Conservation (phyloP, 202 grass and related monocot genomes). For the Sporobolus alterniflorus region DNA sequence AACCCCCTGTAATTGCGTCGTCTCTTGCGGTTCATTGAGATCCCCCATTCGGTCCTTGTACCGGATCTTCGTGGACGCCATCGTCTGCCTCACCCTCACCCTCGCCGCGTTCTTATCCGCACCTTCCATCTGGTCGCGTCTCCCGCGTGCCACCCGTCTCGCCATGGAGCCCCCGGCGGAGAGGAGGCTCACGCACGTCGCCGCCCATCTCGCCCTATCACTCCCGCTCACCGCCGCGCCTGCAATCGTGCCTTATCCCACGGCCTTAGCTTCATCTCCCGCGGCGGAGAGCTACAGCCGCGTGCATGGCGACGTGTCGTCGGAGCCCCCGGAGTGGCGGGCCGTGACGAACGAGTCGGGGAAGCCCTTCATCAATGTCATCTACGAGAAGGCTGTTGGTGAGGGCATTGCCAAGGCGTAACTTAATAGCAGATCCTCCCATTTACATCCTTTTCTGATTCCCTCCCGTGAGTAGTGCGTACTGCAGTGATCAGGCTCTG, state of each 20-base stretch:
- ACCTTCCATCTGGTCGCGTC: slow-evolving; percentile 72
- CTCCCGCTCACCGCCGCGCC: slow-evolving; percentile 22
- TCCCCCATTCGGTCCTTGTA: too few species aligned
- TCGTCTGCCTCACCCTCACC: slow-evolving; percentile 53
- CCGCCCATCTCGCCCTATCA: slow-evolving; percentile 56
- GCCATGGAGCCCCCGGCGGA: slow-evolving; percentile 38
- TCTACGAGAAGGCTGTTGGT: slow-evolving; percentile 82
- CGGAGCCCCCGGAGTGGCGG: slow-evolving; percentile 65
- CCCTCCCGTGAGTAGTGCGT: too few species aligned
- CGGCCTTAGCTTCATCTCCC: slow-evolving; percentile 30
- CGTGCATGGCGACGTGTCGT: slow-evolving; percentile 72
- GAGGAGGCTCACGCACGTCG: slow-evolving; percentile 68
- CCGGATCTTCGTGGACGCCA: slow-evolving; percentile 67
- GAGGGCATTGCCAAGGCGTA: slow-evolving; percentile 93
- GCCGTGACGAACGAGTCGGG: slow-evolving; percentile 58
- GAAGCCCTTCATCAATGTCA: slow-evolving; percentile 80
- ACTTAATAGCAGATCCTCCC: neutral
- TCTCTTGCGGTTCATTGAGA: too few species aligned
- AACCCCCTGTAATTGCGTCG: too few species aligned
- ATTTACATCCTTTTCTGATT: neutral
- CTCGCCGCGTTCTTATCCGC: slow-evolving; percentile 51
- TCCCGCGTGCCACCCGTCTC: neutral
- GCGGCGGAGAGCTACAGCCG: slow-evolving; percentile 64
- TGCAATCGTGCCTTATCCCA: slow-evolving; percentile 10
- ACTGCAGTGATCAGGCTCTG: too few species aligned